Base-by-base conservation (phyloP, 1,284 basidiomycete genomes). In the Omphalotus olearius region DNA sequence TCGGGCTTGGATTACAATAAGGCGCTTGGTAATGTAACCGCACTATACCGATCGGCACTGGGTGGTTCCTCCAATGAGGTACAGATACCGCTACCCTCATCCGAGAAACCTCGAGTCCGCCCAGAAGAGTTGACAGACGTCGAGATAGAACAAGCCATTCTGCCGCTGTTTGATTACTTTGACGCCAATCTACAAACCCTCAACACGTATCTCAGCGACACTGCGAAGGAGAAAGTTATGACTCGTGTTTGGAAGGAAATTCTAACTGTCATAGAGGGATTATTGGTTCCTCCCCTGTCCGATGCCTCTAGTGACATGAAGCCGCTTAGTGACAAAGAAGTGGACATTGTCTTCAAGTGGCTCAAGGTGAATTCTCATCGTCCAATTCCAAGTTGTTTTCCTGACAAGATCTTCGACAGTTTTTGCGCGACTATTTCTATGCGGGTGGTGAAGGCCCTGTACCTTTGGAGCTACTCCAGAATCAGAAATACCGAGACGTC, bases 331-430 rank as follows among this genome's bases (percentile, higher is more conserved):
- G 95, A 97, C 62, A 94, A 96, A 70, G 96, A 98, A 71, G 91
- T 98, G 25, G 96, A 98, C 64, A 89, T 99, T 51, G 96, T 95
- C 9, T 94, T 98, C 74, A 97, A 95, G 65, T 99, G 97, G 97
- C 70, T 98, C 47, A 93, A 93, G 80, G 92, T 91, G 54, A 20
- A 71, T 61, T 2, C 9, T 33, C 7, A 33, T 33, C 9, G 10
- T 33, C 41, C 6, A 16, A 7, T 26, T 11, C 35, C 55, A 33
- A 48, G 39, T 58, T 33, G 46, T 33, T 33, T 7, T 9, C 51
- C 47, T 56, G 30, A 56, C 35, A 23, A 45, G 20, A 9, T 47
- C 50, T 46, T 20, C 57, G 23, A 23, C 23, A 94, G 88, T 97
- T 97, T 73, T 65, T 99, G 63, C 79, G 89, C 50, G 92, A 96